These are phyloP conservation scores for Saccharomyces paradoxus DNA, from an alignment of 805 yeast species.

Conservation along the genomic window DNA sequence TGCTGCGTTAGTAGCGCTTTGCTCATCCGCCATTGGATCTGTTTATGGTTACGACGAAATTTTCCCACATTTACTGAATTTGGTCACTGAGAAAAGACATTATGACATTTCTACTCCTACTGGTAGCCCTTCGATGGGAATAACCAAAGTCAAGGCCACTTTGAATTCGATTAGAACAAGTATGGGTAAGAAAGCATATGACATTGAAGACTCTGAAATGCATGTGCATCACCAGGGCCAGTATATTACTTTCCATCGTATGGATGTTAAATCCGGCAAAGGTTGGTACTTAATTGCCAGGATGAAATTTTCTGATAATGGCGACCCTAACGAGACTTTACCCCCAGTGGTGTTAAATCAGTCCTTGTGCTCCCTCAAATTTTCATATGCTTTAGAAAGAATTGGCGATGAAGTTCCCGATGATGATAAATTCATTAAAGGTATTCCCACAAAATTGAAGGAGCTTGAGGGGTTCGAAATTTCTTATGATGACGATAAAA, in stretches of 20 bases:
- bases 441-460: conserved; percentile 58
- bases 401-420: conserved; percentile 41
- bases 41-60: conserved; percentile 92
- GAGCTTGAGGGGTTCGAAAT: conserved; percentile 45
- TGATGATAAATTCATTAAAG: conserved; percentile 38
- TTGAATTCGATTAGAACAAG: conserved; percentile 50
- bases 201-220: conserved; percentile 68
- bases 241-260: conserved; percentile 81
- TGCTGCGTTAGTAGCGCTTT: conserved; percentile 88
- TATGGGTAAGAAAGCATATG: conserved; percentile 42
- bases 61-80: conserved; percentile 71
- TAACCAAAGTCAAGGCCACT: conserved; percentile 59
- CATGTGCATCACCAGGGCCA: conserved; percentile 92
- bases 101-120: conserved; percentile 32
- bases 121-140: conserved; percentile 39
- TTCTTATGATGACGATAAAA: conserved; percentile 34
- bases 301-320: conserved; percentile 51
- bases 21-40: conserved; percentile 90
- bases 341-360: conserved; percentile 55
- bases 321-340: conserved; percentile 42
- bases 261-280: conserved; percentile 71
- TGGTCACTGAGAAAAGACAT: conserved; percentile 64
- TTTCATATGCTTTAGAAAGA: conserved; percentile 48
- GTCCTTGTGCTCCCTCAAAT: conserved; percentile 47
- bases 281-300: conserved; percentile 89